A percentile compares a stretch with the other conserved stretches of the same genome.
Conservation (phyloP, 352 stramenopile genomes). For the Thalassiosira exigua region DNA sequence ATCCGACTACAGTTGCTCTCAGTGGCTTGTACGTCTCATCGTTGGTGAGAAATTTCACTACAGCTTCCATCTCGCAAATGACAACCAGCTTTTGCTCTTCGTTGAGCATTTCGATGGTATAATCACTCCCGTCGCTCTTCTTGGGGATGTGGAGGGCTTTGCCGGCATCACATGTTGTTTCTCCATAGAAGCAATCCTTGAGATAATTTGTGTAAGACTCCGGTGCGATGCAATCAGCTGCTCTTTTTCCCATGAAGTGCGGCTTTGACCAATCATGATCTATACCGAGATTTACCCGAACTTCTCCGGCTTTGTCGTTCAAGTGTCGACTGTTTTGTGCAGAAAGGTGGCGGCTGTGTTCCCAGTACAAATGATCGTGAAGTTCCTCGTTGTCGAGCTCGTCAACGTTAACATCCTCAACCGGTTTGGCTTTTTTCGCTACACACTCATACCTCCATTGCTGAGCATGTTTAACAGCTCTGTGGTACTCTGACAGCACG, state of each 20-base stretch:
- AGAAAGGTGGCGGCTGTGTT: not conserved
- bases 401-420: not conserved
- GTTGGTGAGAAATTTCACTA: slow-evolving; percentile 12
- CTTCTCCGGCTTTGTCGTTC: not conserved
- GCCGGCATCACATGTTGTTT: not conserved
- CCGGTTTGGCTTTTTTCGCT: not conserved
- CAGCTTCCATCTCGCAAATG: not conserved
- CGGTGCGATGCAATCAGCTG: not conserved
- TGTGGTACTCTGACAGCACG: slow-evolving; percentile 10
- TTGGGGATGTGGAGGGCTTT: not conserved
- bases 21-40: slow-evolving; percentile 29
- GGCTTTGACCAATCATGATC: slow-evolving; percentile 2
- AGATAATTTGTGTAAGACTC: not conserved
- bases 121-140: not conserved
- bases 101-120: not conserved
- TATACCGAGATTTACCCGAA: not conserved
- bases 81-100: not conserved
- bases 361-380: not conserved
- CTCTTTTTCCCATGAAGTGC: not conserved
- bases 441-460: not conserved
- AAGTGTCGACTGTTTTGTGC: not conserved
- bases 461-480: slow-evolving; percentile 19
- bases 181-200: not conserved
- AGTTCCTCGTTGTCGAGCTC: not conserved
- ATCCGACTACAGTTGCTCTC: slow-evolving; percentile 25